phyloP scores from a whole-genome alignment of 768 basidiomycete species.

The Suillus luteus region DNA sequence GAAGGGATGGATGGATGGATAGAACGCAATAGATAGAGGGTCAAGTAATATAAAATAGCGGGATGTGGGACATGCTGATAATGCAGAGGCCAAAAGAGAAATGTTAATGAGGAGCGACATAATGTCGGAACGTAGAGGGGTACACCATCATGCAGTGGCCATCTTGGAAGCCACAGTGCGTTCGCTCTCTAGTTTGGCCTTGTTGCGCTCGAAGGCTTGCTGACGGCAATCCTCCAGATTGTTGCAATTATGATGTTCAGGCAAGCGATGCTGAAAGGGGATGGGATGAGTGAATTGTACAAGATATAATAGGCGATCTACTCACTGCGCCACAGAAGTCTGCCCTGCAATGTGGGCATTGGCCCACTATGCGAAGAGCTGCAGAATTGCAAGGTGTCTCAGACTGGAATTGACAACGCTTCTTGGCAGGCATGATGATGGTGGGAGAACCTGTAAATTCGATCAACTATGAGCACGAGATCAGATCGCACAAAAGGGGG shows the following conservation, averaged over 20 bases:
- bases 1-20: neutral
- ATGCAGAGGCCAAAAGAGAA: slow-evolving; percentile 5
- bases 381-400: slow-evolving; percentile 68
- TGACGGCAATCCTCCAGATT: slow-evolving; percentile 84
- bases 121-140: slow-evolving; percentile 8
- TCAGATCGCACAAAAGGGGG: neutral
- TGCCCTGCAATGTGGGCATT: slow-evolving; percentile 77
- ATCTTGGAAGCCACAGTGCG: slow-evolving; percentile 87
- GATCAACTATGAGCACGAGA: neutral
- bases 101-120: neutral
- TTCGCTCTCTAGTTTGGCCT: slow-evolving; percentile 85
- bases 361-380: slow-evolving; percentile 80
- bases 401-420: slow-evolving; percentile 74
- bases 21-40: slow-evolving; percentile 6
- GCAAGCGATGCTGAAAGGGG: slow-evolving; percentile 72
- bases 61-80: slow-evolving; percentile 5
- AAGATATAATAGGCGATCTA: slow-evolving; percentile 18
- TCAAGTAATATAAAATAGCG: slow-evolving; percentile 5
- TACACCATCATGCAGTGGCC: slow-evolving; percentile 60
- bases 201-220: slow-evolving; percentile 87
- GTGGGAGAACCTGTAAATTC: slow-evolving; percentile 12
- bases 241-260: slow-evolving; percentile 84
- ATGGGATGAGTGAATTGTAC: slow-evolving; percentile 18
- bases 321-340: slow-evolving; percentile 80
- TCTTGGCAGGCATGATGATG: slow-evolving; percentile 74